Evolutionary conservation across 2,329 filamentous ascomycete genomes (phyloP), one percentile per base, ranked within the genome.

Genomic region (Colletotrichum filicis): DNA sequence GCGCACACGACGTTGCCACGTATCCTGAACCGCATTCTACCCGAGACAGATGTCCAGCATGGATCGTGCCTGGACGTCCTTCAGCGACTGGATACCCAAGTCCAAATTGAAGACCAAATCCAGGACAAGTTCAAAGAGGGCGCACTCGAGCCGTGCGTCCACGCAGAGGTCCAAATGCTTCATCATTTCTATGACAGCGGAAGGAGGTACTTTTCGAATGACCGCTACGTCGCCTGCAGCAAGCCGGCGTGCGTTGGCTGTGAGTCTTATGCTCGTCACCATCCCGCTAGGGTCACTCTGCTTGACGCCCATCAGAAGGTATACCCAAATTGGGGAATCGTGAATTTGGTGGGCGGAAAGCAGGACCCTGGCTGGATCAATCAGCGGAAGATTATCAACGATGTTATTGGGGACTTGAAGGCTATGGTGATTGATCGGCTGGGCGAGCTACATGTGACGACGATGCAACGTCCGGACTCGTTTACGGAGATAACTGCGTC

Each of bases 181-280:
- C 85, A 89, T 52, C 79, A 85, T 63, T 88, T 89, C 73, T 78
- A 83, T 73, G 63, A 74, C 5, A 75, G 75, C 0, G 46, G 75
- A 0, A 75, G 83, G 1, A 28, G 19, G 0, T 89, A 86, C 74
- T 79, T 80, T 3, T 79, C 78, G 2, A 66, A 78, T 5, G 86
- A 89, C 69, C 77, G 78, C 3, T 89, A 83, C 74, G 83, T 90
- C 14, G 87, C 83, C 3, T 87, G 84, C 71, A 90, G 87, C 76
- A 90, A 89, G 76, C 82, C 83, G 0, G 84, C 88, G 3, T 90
- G 87, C 67, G 85, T 86, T 70, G 86, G 84, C 63, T 90, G 87
- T 76, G 79, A 79, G 52, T 78, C 85, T 2, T 88, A 87, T 71
- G 83, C 88, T 30, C 76, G 74, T 9, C 62, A 83, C 14, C 85